Evolutionary conservation across 805 yeast species (phyloP), one percentile per base, ranked within the genome.

Genomic region (Candida sakaeoensis): DNA sequence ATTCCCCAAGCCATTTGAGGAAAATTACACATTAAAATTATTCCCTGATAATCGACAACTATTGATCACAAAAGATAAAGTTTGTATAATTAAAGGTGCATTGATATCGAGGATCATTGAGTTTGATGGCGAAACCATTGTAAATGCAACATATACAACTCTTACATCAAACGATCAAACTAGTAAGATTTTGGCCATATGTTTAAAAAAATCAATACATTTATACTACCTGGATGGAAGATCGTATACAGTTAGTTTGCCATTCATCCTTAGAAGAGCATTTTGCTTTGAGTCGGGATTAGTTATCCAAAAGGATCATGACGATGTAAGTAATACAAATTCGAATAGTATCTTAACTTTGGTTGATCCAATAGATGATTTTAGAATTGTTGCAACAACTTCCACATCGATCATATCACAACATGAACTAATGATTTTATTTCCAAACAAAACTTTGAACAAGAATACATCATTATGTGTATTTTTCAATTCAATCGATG

Each of bases 361-460:
- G 43, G 70, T 80, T 1, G 95, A 86, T 54, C 91, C 95, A 1
- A 62, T 83, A 44, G 75, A 78, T 2, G 93, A 86, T 3, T 70
- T 85, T 41, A 88, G 95, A 2, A 64, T 78, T 4, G 74, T 88
- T 4, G 78, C 80, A 1, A 79, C 91, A 0, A 78, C 88, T 0
- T 79, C 89, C 2, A 80, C 84, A 0, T 75, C 87, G 0, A 74
- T 79, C 2, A 75, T 85, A 21, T 70, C 85, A 0, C 57, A 75
- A 2, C 62, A 66, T 35, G 93, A 85, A 51, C 72, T 70, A 38
- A 54, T 85, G 22, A 52, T 82, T 18, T 59, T 67, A 27, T 82
- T 80, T 51, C 89, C 88, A 0, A 26, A 21, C n/a, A 38, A 30
- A 15, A 42, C 47, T 4, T 44, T 60, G 26, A 61, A 60, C 41